Evolutionary conservation across 1,284 basidiomycete genomes (phyloP).

Genomic region (Trichosporon coremiiforme): DNA sequence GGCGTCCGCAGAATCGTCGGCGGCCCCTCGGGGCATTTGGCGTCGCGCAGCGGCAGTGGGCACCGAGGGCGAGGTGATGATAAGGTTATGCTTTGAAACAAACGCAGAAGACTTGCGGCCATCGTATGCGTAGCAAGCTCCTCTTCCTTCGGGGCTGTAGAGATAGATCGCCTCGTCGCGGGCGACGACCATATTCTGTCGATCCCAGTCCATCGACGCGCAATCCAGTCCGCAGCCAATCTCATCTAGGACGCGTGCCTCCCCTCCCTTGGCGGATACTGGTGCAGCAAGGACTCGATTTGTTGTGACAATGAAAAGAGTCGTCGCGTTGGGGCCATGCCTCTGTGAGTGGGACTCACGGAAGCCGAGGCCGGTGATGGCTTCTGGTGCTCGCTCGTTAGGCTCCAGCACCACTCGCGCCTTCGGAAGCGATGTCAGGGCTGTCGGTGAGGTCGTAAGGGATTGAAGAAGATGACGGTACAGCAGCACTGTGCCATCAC

Average conservation of each 20-base stretch:
- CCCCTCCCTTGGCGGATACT: slow-evolving; percentile 73
- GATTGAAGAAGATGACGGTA: slow-evolving; percentile 90
- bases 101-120: slow-evolving; percentile 63
- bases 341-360: slow-evolving; percentile 57
- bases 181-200: slow-evolving; percentile 77
- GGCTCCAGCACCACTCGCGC: slow-evolving; percentile 73
- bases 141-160: slow-evolving; percentile 78
- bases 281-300: slow-evolving; percentile 68
- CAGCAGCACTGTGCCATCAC: slow-evolving; percentile 89
- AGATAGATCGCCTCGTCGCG: slow-evolving; percentile 90
- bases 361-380: slow-evolving; percentile 90
- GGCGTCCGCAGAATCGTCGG: slow-evolving; percentile 63
- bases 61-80: slow-evolving; percentile 85
- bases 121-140: slow-evolving; percentile 87
- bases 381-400: slow-evolving; percentile 66
- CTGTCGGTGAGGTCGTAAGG: slow-evolving; percentile 62
- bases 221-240: slow-evolving; percentile 82
- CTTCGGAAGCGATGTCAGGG: slow-evolving; percentile 75
- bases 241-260: slow-evolving; percentile 74
- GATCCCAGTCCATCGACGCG: slow-evolving; percentile 72
- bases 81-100: slow-evolving; percentile 75
- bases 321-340: slow-evolving; percentile 53
- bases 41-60: slow-evolving; percentile 58
- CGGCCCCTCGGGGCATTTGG: neutral
- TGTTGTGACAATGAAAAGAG: slow-evolving; percentile 83